phyloP scores from a whole-genome alignment of 139 green algal genomes.

The Chlamydomonas sp. region DNA sequence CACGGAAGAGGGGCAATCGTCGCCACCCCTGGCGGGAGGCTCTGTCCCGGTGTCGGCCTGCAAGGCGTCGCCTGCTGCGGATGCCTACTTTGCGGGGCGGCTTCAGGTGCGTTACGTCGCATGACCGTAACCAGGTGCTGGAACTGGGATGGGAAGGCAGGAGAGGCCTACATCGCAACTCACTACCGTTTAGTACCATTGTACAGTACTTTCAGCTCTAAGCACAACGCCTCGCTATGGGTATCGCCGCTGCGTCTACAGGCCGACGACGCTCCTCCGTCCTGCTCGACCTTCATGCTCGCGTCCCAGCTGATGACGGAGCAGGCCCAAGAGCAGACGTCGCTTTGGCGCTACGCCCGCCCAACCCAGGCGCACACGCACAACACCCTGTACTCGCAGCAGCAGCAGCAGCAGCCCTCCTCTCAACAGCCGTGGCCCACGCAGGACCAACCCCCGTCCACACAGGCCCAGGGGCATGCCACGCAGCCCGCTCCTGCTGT shows the following conservation, averaged over 20 bases:
- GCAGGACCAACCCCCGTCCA: no score
- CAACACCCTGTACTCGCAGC: neutral
- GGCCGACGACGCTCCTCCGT: constrained; percentile 2
- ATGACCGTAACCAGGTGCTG: no score
- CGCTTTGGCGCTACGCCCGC: neutral
- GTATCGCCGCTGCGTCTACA: neutral
- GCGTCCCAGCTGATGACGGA: constrained; percentile 25
- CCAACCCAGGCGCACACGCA: neutral
- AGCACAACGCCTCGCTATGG: no score
- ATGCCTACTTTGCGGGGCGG: constrained; percentile 10
- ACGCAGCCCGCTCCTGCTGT: neutral
- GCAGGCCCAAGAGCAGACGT: neutral
- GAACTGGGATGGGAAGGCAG: no score
- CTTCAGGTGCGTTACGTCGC: constrained; percentile 10
- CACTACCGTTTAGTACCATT: no score
- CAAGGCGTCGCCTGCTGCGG: neutral
- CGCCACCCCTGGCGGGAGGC: neutral
- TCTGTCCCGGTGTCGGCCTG: neutral
- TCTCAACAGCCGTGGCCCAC: neutral
- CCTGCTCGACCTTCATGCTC: constrained; percentile 8
- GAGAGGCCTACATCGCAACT: no score
- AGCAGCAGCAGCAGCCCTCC: neutral
- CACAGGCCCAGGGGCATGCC: no score
- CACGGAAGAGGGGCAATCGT: no score
- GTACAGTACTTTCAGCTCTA: no score